Base-by-base conservation (phyloP, 768 basidiomycete species). In the Stropharia rugosoannulata region DNA sequence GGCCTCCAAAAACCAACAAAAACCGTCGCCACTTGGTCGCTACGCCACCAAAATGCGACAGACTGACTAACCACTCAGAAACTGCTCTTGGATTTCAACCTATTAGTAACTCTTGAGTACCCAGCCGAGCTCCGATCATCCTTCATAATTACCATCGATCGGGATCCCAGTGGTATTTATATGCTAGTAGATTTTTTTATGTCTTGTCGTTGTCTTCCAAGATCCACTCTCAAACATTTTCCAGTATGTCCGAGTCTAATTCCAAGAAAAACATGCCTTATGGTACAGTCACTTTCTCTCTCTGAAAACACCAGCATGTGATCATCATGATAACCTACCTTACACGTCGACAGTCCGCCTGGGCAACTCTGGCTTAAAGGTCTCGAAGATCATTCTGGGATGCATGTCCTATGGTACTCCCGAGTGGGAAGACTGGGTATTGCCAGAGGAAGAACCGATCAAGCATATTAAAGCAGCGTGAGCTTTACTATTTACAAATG, bases 391-490 rank as follows among this genome's bases (percentile, higher is more conserved):
- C 29, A 54, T 54, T 37, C 45, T 54, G 4, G 53, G 53, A 16
- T 47, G 45, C 22, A 84, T 86, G 84, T 73, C 75, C 15, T 86
- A 85, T 60, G 85, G 80, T 18, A 65, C 65, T 13, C 69, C 76
- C 7, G 73, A 79, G 9, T 86, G 84, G 80, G 76, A 81, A 64
- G 52, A 61, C 37, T 78, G 79, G 79, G 68, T 75, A 19, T 62
- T 82, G 1, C 67, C 63, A 12, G 80, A 83, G 55, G 77, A 80
- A 25, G 80, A 82, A 55, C 75, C 73, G 0, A 70, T 80, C 25
- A 71, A 82, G 59, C 83, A 84, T 55, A 78, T 85, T 65, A 81
- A 82, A 64, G 68, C 68, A 4, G 75, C 75, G 75, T 78, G 58
- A 57, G 74, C 59, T 32, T 18, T 39, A 15, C 13, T 15, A 16